Conservation (phyloP, 495 filamentous ascomycete species). For the Arthonia radiata region DNA sequence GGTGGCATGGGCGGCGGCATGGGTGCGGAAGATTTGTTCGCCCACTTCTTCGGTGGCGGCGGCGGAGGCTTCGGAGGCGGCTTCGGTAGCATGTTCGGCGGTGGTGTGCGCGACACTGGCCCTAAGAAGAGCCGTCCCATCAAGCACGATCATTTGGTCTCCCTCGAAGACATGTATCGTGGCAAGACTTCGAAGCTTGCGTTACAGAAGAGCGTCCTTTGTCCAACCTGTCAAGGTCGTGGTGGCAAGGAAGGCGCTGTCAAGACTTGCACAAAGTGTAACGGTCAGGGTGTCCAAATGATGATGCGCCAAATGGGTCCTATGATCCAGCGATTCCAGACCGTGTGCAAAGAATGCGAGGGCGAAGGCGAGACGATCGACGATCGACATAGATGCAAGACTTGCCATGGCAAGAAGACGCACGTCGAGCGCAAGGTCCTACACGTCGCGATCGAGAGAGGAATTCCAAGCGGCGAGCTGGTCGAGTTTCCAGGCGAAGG, state of each 20-base stretch:
- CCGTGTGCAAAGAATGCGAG: constrained; percentile 91
- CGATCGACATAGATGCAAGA: constrained; percentile 90
- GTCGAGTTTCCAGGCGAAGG: constrained; percentile 91
- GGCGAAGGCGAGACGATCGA: constrained; percentile 91
- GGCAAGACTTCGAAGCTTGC: constrained; percentile 96
- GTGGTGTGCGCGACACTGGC: constrained; percentile 54
- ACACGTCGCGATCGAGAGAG: constrained; percentile 90
- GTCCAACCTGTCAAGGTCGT: constrained; percentile 78
- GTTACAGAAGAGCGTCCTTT: constrained; percentile 92
- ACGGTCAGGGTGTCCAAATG: constrained; percentile 91
- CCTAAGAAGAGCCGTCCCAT: constrained; percentile 91
- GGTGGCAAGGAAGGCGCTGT: constrained; percentile 95
- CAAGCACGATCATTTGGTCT: constrained; percentile 93
- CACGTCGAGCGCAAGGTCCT: constrained; percentile 91
- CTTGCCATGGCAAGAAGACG: constrained; percentile 89
- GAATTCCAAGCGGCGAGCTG: constrained; percentile 80
- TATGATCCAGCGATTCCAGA: constrained; percentile 99
- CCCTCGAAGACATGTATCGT: constrained; percentile 90
- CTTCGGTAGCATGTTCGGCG: constrained; percentile 62
- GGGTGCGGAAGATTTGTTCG: constrained; percentile 91
- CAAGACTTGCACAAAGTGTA: constrained; percentile 70
- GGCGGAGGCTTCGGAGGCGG: constrained; percentile 30
- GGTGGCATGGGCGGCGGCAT: constrained; percentile 66
- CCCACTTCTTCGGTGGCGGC: constrained; percentile 89
- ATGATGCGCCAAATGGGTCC: constrained; percentile 99